Percentiles rank a stretch among this genome's conserved stretches.
These are phyloP conservation scores for Peribolospora kevripleyi DNA, from an alignment of 768 basidiomycete species.

Conservation along the genomic window DNA sequence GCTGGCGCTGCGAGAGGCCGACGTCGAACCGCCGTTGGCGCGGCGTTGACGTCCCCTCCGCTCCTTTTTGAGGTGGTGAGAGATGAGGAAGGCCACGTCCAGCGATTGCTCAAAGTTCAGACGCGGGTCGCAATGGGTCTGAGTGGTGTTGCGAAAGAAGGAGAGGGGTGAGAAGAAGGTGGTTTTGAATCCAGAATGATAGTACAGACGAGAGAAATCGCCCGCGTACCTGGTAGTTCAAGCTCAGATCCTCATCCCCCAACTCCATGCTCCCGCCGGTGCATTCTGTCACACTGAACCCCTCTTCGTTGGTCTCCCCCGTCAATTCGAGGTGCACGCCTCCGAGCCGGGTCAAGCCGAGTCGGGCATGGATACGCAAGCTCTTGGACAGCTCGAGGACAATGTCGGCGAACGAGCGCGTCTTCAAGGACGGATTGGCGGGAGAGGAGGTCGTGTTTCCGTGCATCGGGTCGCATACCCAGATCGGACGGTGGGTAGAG, in stretches of 20 bases:
- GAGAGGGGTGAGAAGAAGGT: background rate
- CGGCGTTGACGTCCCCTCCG: conserved; percentile 15
- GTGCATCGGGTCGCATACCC: conserved; percentile 97
- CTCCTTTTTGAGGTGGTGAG: conserved; percentile 52
- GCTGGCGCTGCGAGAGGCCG: too few species aligned
- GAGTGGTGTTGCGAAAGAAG: conserved; percentile 13
- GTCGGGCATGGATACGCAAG: conserved; percentile 50
- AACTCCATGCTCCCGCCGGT: conserved; percentile 90
- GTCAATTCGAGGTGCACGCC: conserved; percentile 76
- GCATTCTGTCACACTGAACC: conserved; percentile 89
- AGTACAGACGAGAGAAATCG: background rate
- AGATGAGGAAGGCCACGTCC: conserved; percentile 60
- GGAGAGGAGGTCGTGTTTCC: conserved; percentile 75
- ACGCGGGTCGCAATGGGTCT: conserved; percentile 79
- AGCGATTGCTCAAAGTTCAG: conserved; percentile 37
- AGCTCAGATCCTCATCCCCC: conserved; percentile 60
- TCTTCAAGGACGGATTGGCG: conserved; percentile 46
- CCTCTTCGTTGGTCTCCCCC: conserved; percentile 68
- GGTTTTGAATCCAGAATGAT: background rate
- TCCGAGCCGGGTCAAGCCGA: conserved; percentile 42
- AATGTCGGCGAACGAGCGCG: conserved; percentile 53
- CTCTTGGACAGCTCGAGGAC: conserved; percentile 64
- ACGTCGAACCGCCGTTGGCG: too few species aligned
- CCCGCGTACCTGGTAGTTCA: conserved; percentile 53
- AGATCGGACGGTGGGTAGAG: conserved; percentile 46